phyloP scores from a whole-genome alignment of 108 stramenopile species.

The Stephanodiscus minutulus region DNA sequence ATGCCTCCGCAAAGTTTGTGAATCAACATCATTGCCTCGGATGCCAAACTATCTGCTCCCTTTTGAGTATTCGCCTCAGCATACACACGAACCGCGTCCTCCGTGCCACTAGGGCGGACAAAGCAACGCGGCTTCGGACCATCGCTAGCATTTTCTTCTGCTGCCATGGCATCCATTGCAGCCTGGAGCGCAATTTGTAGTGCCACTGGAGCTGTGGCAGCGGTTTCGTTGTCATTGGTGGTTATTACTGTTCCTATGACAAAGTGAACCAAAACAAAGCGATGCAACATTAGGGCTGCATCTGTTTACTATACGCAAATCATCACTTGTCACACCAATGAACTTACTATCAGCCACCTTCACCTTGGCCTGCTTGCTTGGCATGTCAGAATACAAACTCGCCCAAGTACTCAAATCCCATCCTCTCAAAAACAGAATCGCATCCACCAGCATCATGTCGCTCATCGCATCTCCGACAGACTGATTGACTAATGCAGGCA shows the following conservation, averaged over 20 bases:
- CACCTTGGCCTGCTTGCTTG: conserved; percentile 92
- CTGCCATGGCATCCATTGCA: conserved; percentile 56
- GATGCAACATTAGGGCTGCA: neutral
- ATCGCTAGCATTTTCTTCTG: conserved; percentile 14
- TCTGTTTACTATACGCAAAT: neutral
- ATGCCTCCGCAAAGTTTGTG: conserved; percentile 68
- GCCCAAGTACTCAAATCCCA: conserved; percentile 83
- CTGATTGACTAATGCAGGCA: conserved; percentile 87
- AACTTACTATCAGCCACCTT: conserved; percentile 81
- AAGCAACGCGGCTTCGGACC: conserved; percentile 80
- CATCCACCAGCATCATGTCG: conserved; percentile 94
- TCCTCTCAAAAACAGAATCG: conserved; percentile 66
- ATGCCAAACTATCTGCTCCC: conserved; percentile 72
- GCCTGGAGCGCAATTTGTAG: conserved; percentile 88
- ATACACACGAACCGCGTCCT: conserved; percentile 98
- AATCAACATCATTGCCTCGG: conserved; percentile 71
- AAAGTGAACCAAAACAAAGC: neutral
- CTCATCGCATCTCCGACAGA: conserved; percentile 97
- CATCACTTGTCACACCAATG: neutral
- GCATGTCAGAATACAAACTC: conserved; percentile 89
- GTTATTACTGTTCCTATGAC: conserved; percentile 56
- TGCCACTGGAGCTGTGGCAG: conserved; percentile 64
- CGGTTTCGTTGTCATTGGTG: conserved; percentile 92
- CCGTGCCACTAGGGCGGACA: conserved; percentile 98
- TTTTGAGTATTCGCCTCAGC: conserved; percentile 87